Conservation (phyloP, 164 flowering plant species). For the Vitis labrusca region DNA sequence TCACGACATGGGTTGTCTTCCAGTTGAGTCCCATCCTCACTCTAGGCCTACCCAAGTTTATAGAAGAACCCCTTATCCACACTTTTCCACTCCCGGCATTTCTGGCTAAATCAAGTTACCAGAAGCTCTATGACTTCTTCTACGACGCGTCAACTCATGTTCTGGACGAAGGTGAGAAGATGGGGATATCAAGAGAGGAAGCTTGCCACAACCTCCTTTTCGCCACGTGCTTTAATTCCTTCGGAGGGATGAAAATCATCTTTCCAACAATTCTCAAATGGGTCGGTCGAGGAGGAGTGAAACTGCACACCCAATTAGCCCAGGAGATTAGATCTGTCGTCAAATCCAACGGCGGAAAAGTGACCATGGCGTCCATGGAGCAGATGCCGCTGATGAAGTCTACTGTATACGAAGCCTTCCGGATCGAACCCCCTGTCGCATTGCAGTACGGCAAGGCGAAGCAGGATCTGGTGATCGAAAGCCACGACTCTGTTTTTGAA, state of each 20-base stretch:
- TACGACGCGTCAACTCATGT: constrained; percentile 32
- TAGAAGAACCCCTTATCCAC: constrained; percentile 62
- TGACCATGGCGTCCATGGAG: constrained; percentile 67
- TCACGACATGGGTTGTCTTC: constrained; percentile 62
- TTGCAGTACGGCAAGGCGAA: constrained; percentile 70
- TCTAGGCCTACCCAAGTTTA: constrained; percentile 56
- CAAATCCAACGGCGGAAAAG: constrained; percentile 46
- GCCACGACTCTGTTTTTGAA: constrained; percentile 60
- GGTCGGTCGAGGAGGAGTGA: constrained; percentile 66
- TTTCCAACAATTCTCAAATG: constrained; percentile 71
- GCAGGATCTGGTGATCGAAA: constrained; percentile 53
- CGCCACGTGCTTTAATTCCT: constrained; percentile 81
- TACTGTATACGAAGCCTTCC: constrained; percentile 65
- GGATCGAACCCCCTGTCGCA: constrained; percentile 81
- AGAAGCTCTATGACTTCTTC: constrained; percentile 65
- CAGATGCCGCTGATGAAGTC: constrained; percentile 78
- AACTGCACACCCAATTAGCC: constrained; percentile 58
- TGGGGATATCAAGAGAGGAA: constrained; percentile 66
- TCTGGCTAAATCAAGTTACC: constrained; percentile 55
- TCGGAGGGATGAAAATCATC: constrained; percentile 74
- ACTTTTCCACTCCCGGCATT: constrained; percentile 56
- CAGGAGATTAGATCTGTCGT: constrained; percentile 62
- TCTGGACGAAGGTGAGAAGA: constrained; percentile 58
- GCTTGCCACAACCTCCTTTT: constrained; percentile 79
- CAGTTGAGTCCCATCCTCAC: constrained; percentile 60